phyloP scores from a whole-genome alignment of 106 monocot genomes.

The Amphibolis antarctica region DNA sequence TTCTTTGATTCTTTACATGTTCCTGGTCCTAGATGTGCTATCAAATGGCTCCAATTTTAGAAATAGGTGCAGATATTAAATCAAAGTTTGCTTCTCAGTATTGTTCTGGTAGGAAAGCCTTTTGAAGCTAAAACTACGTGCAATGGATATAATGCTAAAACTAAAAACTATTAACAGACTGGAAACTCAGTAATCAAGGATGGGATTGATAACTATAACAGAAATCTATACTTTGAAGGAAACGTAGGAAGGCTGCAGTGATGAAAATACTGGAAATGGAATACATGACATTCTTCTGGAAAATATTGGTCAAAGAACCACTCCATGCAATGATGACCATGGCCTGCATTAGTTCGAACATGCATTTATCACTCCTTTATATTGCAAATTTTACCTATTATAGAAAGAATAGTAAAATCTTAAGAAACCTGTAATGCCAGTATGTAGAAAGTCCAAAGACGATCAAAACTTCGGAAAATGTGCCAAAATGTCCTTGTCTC shows the following conservation, averaged over 20 bases:
- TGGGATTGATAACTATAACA: neutral
- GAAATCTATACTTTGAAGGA: constrained; percentile 68
- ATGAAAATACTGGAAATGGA: constrained; percentile 83
- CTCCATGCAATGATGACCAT: constrained; percentile 80
- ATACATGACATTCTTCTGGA: constrained; percentile 48
- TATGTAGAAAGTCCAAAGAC: constrained; percentile 88
- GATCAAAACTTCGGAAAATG: constrained; percentile 95
- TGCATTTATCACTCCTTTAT: neutral
- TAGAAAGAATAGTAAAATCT: neutral
- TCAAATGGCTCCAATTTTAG: too few species aligned
- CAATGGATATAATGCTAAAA: too few species aligned
- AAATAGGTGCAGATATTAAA: too few species aligned
- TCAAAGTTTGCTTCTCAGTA: too few species aligned
- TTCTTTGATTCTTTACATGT: too few species aligned
- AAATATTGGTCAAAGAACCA: constrained; percentile 41
- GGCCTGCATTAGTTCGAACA: constrained; percentile 29
- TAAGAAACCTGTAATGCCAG: constrained; percentile 65
- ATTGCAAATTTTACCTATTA: neutral
- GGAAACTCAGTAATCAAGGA: neutral
- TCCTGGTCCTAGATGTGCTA: too few species aligned
- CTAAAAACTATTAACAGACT: neutral
- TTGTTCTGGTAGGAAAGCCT: too few species aligned
- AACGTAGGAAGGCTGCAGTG: constrained; percentile 73
- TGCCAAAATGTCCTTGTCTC: constrained; percentile 99
- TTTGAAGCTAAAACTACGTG: too few species aligned